phyloP scores from a whole-genome alignment of 1,139 yeast genomes.

The Kluyveromyces marxianus region DNA sequence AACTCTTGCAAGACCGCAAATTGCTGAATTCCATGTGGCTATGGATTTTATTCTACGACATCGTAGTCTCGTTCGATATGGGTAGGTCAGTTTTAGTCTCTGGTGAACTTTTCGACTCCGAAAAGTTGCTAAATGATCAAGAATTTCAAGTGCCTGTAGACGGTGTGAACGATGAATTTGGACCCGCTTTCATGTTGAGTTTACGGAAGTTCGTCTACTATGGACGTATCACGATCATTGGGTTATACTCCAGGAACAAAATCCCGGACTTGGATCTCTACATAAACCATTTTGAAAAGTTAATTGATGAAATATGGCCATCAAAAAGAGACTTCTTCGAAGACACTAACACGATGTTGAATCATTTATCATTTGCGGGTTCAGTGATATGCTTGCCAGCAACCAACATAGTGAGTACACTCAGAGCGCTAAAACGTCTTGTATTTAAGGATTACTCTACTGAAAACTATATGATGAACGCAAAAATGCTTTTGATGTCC shows the following conservation, averaged over 20 bases:
- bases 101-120: slow-evolving; percentile 11
- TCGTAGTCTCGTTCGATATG: slow-evolving; percentile 20
- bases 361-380: background rate
- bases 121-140: background rate
- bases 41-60: slow-evolving; percentile 24
- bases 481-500: background rate
- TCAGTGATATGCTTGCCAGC: background rate
- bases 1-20: slow-evolving; percentile 3
- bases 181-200: background rate
- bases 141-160: background rate
- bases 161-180: background rate
- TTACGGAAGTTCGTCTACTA: slow-evolving; percentile 1
- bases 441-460: background rate
- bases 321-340: slow-evolving; percentile 2
- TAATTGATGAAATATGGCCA: slow-evolving; percentile 1
- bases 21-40: slow-evolving; percentile 19
- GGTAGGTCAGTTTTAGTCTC: slow-evolving; percentile 22
- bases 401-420: background rate
- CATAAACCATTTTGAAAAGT: background rate
- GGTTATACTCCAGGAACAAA: background rate
- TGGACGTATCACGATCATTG: background rate
- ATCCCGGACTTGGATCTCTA: slow-evolving; percentile 1
- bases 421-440: background rate
- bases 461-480: background rate
- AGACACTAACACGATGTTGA: background rate